These are phyloP conservation scores for Claviceps spartinae DNA, from an alignment of 2,329 filamentous ascomycete genomes.

Conservation along the genomic window DNA sequence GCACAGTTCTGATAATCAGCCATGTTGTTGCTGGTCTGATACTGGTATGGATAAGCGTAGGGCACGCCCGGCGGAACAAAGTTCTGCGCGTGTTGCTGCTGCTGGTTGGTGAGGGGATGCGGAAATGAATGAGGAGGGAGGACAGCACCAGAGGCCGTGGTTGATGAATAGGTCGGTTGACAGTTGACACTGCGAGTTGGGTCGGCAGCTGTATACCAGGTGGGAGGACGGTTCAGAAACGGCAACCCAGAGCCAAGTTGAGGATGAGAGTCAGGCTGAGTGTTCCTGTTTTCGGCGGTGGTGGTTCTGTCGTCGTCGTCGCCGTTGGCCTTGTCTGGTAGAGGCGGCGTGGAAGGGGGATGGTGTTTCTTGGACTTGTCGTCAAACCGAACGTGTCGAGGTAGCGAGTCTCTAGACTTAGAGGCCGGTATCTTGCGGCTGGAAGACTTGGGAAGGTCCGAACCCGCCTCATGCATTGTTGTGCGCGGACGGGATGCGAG, in stretches of 20 bases:
- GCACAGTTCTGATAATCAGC: constrained; percentile 29
- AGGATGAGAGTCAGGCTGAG: constrained; percentile 6
- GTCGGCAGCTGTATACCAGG: constrained; percentile 21
- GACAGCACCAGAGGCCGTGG: neutral
- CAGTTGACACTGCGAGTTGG: constrained; percentile 17
- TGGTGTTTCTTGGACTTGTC: neutral
- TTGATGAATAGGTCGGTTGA: constrained; percentile 1
- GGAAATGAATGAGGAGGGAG: neutral
- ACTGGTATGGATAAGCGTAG: neutral
- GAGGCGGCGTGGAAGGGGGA: neutral
- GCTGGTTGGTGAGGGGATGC: constrained; percentile 6
- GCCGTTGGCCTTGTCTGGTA: neutral
- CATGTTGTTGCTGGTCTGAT: constrained; percentile 15
- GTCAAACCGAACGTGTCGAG: constrained; percentile 21
- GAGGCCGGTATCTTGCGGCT: constrained; percentile 15
- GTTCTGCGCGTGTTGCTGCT: constrained; percentile 7
- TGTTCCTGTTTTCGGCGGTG: constrained; percentile 3
- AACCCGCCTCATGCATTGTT: constrained; percentile 15
- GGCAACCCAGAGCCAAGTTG: constrained; percentile 11
- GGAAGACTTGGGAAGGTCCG: constrained; percentile 14
- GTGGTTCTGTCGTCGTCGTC: neutral
- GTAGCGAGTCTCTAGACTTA: constrained; percentile 13
- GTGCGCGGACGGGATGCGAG: neutral
- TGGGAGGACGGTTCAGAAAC: constrained; percentile 8
- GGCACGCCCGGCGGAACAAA: neutral